These are phyloP conservation scores for Aspergillus quadrilineatus DNA, from an alignment of 2,329 filamentous ascomycete species.

Conservation along the genomic window DNA sequence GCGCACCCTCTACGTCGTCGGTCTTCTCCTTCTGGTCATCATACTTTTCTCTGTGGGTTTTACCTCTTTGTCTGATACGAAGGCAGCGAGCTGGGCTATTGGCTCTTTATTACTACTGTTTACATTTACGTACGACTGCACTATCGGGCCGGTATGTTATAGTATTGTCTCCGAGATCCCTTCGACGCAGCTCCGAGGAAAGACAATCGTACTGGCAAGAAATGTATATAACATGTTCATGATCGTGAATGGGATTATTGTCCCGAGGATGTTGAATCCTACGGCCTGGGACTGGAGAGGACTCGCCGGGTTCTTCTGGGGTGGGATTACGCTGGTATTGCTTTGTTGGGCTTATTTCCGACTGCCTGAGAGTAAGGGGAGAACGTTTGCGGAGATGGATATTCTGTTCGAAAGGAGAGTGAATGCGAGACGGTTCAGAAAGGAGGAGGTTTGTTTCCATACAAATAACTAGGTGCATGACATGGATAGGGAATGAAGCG, in stretches of 20 bases:
- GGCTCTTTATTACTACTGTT: conserved; percentile 6
- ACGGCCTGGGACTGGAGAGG: conserved; percentile 40
- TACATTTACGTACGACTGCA: conserved; percentile 11
- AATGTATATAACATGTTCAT: conserved; percentile 51
- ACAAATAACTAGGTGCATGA: not conserved
- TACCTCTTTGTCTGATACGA: not conserved
- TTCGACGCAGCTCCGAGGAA: conserved; percentile 54
- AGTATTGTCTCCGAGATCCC: conserved; percentile 55
- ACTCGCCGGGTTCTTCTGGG: conserved; percentile 45
- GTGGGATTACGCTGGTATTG: conserved; percentile 34
- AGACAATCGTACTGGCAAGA: conserved; percentile 56
- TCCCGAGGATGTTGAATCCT: conserved; percentile 34
- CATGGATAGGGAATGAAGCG: not conserved
- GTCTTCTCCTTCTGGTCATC: conserved; percentile 30
- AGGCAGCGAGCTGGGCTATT: conserved; percentile 2
- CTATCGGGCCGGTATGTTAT: conserved; percentile 54
- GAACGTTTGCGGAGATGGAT: conserved; percentile 45
- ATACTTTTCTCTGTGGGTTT: conserved; percentile 3
- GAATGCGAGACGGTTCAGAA: conserved; percentile 40
- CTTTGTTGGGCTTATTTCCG: conserved; percentile 46
- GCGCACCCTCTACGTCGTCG: conserved; percentile 25
- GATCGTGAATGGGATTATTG: conserved; percentile 63
- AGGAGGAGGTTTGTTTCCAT: conserved; percentile 30
- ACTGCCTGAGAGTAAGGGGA: conserved; percentile 42
- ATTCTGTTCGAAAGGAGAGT: conserved; percentile 29